Base-by-base conservation (phyloP, 23 red algal genomes). In the Gracilaria domingensis region DNA sequence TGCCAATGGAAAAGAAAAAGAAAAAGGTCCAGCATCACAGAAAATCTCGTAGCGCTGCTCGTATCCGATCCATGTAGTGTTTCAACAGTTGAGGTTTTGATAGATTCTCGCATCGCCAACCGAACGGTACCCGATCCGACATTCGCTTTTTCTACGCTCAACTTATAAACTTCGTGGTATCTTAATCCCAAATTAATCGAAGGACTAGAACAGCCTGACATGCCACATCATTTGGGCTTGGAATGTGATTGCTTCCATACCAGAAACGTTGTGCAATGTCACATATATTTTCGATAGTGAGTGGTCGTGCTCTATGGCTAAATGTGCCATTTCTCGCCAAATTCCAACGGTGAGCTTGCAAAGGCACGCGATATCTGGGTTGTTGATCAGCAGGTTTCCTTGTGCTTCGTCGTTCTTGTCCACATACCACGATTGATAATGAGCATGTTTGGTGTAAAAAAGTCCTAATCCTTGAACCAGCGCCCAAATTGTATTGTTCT, bases 311-410 rank as follows among this genome's bases (percentile, higher is more conserved):
- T 5, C 60, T 26, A 55, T 25, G 9, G 3, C 16, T 66, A 18
- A 84, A 60, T n/a, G 17, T 48, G 5, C 60, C 80, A 36, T 36
- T n/a, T 64, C n/a, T 26, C 25, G 80, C 80, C 13, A 84, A n/a
- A 84, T 66, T 53, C 23, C 64, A 35, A 5, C 60, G n/a, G 65
- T 84, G 80, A 14, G 80, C 80, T 44, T 84, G 5, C 80, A 3
- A 21, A 84, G 42, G 4, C 42, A 11, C 42, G 4, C 42, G 4
- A 45, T 44, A 82, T 82, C 45, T 44, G 45, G 78, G 40, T 82
- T 82, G 30, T 82, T 58, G 42, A 82, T 82, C 6, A 82, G 34
- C 34, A 42, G 78, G 34, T 82, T 82, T 51, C 78, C 78, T 33
- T 47, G 30, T 58, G 78, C 78, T 47, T 29, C 30, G 4, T 42